Evolutionary conservation across 768 basidiomycete species (phyloP).

Genomic region (Inosperma sp.): DNA sequence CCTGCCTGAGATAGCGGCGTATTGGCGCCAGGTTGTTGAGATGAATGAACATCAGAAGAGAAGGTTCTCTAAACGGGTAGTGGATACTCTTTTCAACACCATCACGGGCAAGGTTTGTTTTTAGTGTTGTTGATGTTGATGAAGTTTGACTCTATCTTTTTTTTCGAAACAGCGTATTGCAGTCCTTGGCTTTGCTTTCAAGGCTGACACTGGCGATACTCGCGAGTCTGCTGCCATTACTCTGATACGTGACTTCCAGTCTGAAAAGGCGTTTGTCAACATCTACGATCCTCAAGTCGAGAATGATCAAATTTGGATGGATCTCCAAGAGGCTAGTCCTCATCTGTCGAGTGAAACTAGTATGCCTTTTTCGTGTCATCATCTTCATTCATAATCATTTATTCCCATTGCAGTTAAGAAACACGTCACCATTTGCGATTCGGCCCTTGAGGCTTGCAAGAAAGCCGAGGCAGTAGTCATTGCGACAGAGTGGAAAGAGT

Average conservation of each 20-base stretch:
- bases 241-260: constrained; percentile 88
- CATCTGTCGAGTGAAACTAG: constrained; percentile 57
- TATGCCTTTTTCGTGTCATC: constrained; percentile 25
- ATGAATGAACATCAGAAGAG: constrained; percentile 99
- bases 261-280: constrained; percentile 80
- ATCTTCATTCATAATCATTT: constrained; percentile 6
- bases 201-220: constrained; percentile 98
- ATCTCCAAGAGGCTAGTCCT: constrained; percentile 69
- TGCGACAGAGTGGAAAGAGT: constrained; percentile 98
- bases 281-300: constrained; percentile 92
- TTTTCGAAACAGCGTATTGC: constrained; percentile 81
- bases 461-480: constrained; percentile 91
- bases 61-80: constrained; percentile 92
- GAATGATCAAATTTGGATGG: constrained; percentile 82
- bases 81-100: constrained; percentile 97
- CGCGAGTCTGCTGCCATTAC: constrained; percentile 96
- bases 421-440: constrained; percentile 72
- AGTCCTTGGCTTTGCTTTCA: constrained; percentile 97
- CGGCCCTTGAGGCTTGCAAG: constrained; percentile 84
- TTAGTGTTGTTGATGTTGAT: not conserved
- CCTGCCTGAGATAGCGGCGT: constrained; percentile 93
- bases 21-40: constrained; percentile 95
- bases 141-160: constrained; percentile 5
- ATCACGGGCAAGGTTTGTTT: constrained; percentile 84
- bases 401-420: constrained; percentile 62